Evolutionary conservation across 108 stramenopile genomes (phyloP), one percentile per base, ranked within the genome.

Genomic region (Cylindrotheca fusiformis): DNA sequence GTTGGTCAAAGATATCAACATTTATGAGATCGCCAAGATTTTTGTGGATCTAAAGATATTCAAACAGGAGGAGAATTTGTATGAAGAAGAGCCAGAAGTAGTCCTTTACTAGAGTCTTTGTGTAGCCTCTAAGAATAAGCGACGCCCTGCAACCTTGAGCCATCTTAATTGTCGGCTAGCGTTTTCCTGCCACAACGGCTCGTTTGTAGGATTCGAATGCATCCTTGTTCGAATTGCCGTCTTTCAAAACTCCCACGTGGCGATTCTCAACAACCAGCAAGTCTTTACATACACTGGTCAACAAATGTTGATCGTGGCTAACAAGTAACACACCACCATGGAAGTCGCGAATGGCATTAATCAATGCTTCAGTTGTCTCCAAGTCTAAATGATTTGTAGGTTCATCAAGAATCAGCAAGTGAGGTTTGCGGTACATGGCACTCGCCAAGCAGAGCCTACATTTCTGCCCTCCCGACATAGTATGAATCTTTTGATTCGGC

Each of bases 391-490:
- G 84, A 23, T 32, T 64, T 23, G 63, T 64, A 24, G 36, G 36
- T 61, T 70, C 80, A 63, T 81, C 83, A 5, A 85, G 77, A 28
- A 83, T 66, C 2, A 83, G 48, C 27, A 89, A 50, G 65, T 86
- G 84, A 19, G 88, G 88, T 69, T 84, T 79, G 14, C 86, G 55
- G 61, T 84, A 84, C 75, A 87, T 81, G 4, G 83, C 83, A 51
- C 62, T 48, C 3, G 79, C 86, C 36, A 87, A 69, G 65, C 83
- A 86, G 30, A 96, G 86, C 30, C 96, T 69, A 30, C 87, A 92
- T 55, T 95, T 97, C 52, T 97, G 96, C 17, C 96, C 96, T 41
- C 94, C 96, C 17, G 76, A 78, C 70, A 95, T 76, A 14, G 33
- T 87, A 69, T 78, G 63, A 52, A 97, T 93, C 25, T 80, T 86